These are phyloP conservation scores for Colletotrichum spinosum DNA, from an alignment of 2,329 filamentous ascomycete species.

Conservation along the genomic window DNA sequence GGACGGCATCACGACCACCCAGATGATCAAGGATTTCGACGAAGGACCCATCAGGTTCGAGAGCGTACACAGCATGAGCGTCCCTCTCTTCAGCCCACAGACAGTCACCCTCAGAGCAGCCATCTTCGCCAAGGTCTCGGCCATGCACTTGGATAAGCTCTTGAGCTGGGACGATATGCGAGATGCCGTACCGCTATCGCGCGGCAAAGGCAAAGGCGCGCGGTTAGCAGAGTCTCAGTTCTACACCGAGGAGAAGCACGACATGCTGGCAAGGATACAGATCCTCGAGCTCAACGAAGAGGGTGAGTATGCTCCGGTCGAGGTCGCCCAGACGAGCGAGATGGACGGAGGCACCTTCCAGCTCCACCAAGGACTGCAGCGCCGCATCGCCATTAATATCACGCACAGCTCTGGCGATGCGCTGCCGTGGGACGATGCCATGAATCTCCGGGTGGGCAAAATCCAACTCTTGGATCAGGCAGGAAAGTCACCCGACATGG, in stretches of 20 bases:
- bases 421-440: constrained; percentile 89
- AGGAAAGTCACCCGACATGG: constrained; percentile 86
- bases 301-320: constrained; percentile 91
- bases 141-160: constrained; percentile 96
- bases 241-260: constrained; percentile 92
- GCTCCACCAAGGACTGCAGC: constrained; percentile 92
- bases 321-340: constrained; percentile 87
- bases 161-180: constrained; percentile 99
- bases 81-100: constrained; percentile 81
- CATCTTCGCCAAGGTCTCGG: constrained; percentile 89
- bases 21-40: constrained; percentile 94
- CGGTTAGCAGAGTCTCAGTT: constrained; percentile 93
- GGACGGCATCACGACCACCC: constrained; percentile 92
- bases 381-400: constrained; percentile 88
- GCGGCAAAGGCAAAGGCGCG: constrained; percentile 63
- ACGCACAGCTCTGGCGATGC: constrained; percentile 90
- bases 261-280: constrained; percentile 88
- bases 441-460: constrained; percentile 80
- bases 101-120: constrained; percentile 85
- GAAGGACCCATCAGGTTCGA: constrained; percentile 94
- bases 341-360: constrained; percentile 93
- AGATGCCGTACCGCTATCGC: constrained; percentile 74
- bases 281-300: constrained; percentile 92
- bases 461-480: constrained; percentile 86
- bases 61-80: constrained; percentile 97